Conservation (phyloP, 1,139 yeast genomes). For the Groenewaldozyma sp. region DNA sequence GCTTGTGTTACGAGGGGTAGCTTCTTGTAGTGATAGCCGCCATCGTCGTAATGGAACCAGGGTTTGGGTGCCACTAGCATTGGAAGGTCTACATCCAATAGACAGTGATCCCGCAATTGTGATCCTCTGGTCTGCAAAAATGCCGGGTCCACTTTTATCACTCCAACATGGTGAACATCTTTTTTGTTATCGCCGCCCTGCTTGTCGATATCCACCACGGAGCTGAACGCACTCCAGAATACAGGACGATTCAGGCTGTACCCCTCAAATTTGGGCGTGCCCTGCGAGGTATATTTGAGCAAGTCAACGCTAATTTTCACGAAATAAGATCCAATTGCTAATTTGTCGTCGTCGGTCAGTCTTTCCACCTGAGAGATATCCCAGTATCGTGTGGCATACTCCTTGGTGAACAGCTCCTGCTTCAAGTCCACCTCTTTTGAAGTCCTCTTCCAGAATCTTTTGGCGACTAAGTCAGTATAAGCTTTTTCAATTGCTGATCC, state of each 20-base stretch:
- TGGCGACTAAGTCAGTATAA: not conserved
- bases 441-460: constrained; percentile 10
- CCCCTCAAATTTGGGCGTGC: constrained; percentile 29
- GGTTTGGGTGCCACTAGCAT: constrained; percentile 78
- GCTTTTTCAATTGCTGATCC: not conserved
- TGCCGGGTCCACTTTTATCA: constrained; percentile 51
- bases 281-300: constrained; percentile 40
- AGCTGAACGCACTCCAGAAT: constrained; percentile 71
- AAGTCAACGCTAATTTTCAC: constrained; percentile 49
- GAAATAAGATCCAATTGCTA: constrained; percentile 68
- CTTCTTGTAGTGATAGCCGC: constrained; percentile 63
- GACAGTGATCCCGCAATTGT: constrained; percentile 19
- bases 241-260: constrained; percentile 54
- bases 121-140: no score
- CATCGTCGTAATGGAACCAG: constrained; percentile 65
- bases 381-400: constrained; percentile 27
- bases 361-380: constrained; percentile 22
- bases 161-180: constrained; percentile 68
- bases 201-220: no score
- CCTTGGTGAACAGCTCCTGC: constrained; percentile 18
- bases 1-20: constrained; percentile 49
- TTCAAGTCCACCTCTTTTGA: constrained; percentile 37
- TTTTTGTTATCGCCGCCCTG: no score
- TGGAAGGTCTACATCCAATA: constrained; percentile 71
- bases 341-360: constrained; percentile 41